These are phyloP conservation scores for Pisolithus thermaeus DNA, from an alignment of 1,284 basidiomycete genomes.

Conservation along the genomic window DNA sequence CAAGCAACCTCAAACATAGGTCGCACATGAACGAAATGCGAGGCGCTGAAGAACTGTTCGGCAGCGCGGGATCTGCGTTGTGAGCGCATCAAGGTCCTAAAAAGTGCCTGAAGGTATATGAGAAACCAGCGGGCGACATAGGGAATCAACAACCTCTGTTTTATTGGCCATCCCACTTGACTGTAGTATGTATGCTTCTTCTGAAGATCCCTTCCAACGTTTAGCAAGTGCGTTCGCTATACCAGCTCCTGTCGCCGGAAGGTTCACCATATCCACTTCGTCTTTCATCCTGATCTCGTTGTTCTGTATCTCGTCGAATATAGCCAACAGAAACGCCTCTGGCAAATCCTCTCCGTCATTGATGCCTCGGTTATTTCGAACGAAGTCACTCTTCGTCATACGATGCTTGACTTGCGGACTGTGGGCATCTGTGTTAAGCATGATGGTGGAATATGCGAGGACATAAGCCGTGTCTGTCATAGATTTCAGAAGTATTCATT, in stretches of 20 bases:
- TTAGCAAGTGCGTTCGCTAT: slow-evolving; percentile 77
- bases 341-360: slow-evolving; percentile 87
- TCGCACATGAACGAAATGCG: slow-evolving; percentile 88
- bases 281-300: slow-evolving; percentile 99
- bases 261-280: slow-evolving; percentile 66
- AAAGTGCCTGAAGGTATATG: slow-evolving; percentile 58
- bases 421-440: slow-evolving; percentile 95
- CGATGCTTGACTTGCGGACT: slow-evolving; percentile 90
- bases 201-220: slow-evolving; percentile 88
- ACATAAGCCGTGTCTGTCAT: slow-evolving; percentile 85
- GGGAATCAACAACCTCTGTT: slow-evolving; percentile 62
- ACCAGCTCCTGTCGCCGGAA: slow-evolving; percentile 57
- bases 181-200: slow-evolving; percentile 90
- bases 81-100: slow-evolving; percentile 84
- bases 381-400: slow-evolving; percentile 88
- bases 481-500: slow-evolving; percentile 8
- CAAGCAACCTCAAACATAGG: slow-evolving; percentile 99
- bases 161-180: slow-evolving; percentile 94
- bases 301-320: slow-evolving; percentile 84
- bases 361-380: slow-evolving; percentile 92
- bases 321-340: slow-evolving; percentile 70
- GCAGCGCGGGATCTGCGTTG: slow-evolving; percentile 72
- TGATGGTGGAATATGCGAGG: slow-evolving; percentile 87
- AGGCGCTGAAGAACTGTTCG: slow-evolving; percentile 92
- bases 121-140: neutral